phyloP scores from a whole-genome alignment of 1,139 yeast species.

The Zygoascus sp. region DNA sequence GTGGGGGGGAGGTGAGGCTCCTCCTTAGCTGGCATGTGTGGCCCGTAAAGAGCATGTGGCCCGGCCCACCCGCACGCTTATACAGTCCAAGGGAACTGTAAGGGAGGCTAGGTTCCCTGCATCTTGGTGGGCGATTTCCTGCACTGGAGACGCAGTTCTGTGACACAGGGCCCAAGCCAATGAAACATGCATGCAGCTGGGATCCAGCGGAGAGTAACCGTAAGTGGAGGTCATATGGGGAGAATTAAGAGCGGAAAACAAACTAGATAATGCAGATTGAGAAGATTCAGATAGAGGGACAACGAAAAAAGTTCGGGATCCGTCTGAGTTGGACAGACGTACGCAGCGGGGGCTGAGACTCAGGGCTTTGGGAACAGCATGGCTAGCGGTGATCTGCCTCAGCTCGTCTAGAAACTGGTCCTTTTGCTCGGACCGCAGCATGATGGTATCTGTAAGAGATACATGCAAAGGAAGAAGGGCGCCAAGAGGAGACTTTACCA shows the following conservation, averaged over 20 bases:
- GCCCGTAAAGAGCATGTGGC: neutral
- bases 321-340: slow-evolving; percentile 9
- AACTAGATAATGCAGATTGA: neutral
- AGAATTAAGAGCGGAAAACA: neutral
- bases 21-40: neutral
- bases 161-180: slow-evolving; percentile 7
- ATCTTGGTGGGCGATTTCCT: too few species aligned
- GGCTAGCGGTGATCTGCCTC: neutral
- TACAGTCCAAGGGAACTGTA: neutral
- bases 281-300: neutral
- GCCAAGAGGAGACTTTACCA: slow-evolving; percentile 27
- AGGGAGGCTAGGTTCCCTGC: neutral
- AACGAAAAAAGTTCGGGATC: slow-evolving; percentile 13
- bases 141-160: too few species aligned
- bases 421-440: slow-evolving; percentile 25
- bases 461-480: slow-evolving; percentile 33
- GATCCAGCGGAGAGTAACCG: slow-evolving; percentile 2
- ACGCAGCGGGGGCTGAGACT: neutral
- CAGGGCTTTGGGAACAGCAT: neutral
- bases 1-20: neutral
- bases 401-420: slow-evolving; percentile 19
- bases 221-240: neutral
- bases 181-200: slow-evolving; percentile 9
- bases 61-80: slow-evolving; percentile 1
- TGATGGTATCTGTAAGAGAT: slow-evolving; percentile 33